These are phyloP conservation scores for Aspergillus wentii DNA, from an alignment of 495 filamentous ascomycete species.

Conservation along the genomic window DNA sequence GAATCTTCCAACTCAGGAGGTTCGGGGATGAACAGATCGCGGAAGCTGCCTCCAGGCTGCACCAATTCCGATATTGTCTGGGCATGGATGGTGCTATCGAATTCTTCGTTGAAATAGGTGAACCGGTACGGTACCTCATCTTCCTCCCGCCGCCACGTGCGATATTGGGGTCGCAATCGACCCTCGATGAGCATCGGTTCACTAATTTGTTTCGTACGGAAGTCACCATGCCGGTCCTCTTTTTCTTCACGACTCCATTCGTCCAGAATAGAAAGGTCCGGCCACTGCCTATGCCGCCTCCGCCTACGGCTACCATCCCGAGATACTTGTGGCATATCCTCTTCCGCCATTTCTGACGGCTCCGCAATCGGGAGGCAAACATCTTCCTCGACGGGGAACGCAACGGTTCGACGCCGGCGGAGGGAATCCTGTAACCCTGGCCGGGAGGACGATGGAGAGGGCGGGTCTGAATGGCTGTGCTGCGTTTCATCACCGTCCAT, in stretches of 20 bases:
- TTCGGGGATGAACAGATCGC: constrained; percentile 78
- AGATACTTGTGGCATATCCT: constrained; percentile 50
- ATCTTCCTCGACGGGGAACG: constrained; percentile 68
- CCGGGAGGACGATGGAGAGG: constrained; percentile 27
- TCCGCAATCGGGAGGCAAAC: constrained; percentile 87
- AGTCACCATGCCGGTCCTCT: constrained; percentile 78
- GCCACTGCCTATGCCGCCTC: constrained; percentile 54
- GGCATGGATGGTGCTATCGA: constrained; percentile 89
- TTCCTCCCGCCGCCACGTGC: constrained; percentile 77
- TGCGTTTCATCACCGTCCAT: constrained; percentile 47
- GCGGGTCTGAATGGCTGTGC: constrained; percentile 16
- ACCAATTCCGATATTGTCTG: constrained; percentile 90
- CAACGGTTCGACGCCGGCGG: constrained; percentile 46
- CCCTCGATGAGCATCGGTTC: constrained; percentile 91
- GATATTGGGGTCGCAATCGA: constrained; percentile 73
- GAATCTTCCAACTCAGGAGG: constrained; percentile 58
- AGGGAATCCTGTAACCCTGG: constrained; percentile 27
- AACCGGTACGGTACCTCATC: constrained; percentile 92
- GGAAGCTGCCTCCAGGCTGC: constrained; percentile 76
- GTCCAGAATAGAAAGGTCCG: constrained; percentile 70
- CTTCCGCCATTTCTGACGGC: constrained; percentile 73
- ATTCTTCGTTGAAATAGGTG: constrained; percentile 98
- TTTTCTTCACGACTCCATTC: constrained; percentile 92
- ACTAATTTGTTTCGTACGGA: constrained; percentile 86
- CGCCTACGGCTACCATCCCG: constrained; percentile 49